Conservation (phyloP, 2,329 filamentous ascomycete species). For the Plectosphaerella plurivora region DNA sequence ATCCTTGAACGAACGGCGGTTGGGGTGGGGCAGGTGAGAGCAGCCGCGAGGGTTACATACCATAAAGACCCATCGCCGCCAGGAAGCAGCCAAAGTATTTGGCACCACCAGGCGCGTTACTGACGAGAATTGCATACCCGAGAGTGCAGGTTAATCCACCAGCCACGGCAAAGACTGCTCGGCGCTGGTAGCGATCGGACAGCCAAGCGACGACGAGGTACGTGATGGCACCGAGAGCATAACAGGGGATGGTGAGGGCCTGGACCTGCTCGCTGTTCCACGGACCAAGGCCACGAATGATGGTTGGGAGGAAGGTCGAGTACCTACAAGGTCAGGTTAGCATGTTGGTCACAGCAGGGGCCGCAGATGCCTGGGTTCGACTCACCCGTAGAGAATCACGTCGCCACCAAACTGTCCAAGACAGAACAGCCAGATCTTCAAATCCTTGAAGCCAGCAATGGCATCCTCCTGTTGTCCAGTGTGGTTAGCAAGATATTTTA, state of each 20-base stretch:
- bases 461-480: constrained; percentile 39
- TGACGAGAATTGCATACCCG: constrained; percentile 57
- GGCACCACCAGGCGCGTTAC: constrained; percentile 44
- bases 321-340: constrained; percentile 24
- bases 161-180: constrained; percentile 49
- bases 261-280: constrained; percentile 40
- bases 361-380: too few species aligned
- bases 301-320: constrained; percentile 62
- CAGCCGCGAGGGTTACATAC: too few species aligned
- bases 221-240: constrained; percentile 53
- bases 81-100: constrained; percentile 62
- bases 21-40: too few species aligned
- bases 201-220: constrained; percentile 54
- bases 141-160: constrained; percentile 46
- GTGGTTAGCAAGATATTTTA: too few species aligned
- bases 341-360: neutral
- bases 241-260: constrained; percentile 65
- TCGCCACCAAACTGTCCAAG: constrained; percentile 57
- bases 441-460: constrained; percentile 53
- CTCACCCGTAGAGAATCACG: constrained; percentile 52
- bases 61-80: constrained; percentile 57
- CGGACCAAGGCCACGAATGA: constrained; percentile 56
- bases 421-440: constrained; percentile 58
- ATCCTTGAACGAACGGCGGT: too few species aligned
- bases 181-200: constrained; percentile 52